Evolutionary conservation across 2,329 filamentous ascomycete genomes (phyloP), one percentile per base, ranked within the genome.

Genomic region (Botrytis tulipae): DNA sequence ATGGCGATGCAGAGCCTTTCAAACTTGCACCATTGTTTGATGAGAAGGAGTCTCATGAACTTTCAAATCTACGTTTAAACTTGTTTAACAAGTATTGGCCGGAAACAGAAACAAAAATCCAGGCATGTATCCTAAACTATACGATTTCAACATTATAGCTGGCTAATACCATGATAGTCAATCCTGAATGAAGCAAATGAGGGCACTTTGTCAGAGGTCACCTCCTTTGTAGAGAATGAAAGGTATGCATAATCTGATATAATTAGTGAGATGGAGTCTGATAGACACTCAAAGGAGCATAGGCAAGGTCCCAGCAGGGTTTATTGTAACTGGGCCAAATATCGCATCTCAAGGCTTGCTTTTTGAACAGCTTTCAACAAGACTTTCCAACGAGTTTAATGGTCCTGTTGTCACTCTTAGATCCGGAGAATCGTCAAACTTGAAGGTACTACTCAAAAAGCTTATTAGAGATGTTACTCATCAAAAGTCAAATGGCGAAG

Each of bases 271-370:
- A 22, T 46, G 32, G 10, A 51, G 65, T 57, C 68, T 67, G 35
- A 72, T 48, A 72, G 60, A 75, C 59, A 70, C 20, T 63, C 22
- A 61, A 66, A 77, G 76, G 73, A 73, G 69, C n/a, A 73, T 54
- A 48, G 71, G 76, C 29, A 77, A 63, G 72, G 68, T 79, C 87
- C 90, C 91, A 0, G 88, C 91, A 12, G 91, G 88, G 3, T 91
- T 95, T 77, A 89, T 95, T 77, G 87, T 93, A 74, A 92, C 92
- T 14, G 93, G 93, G 0, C 92, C 93, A 12, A 94, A 93, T 76
- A 91, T 94, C 77, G 90, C 92, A 51, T 92, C 91, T 2, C 92
- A 94, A 80, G 88, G 90, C 60, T 84, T 92, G 20, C 85, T 95
- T n/a, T 94, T 94, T 77, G 85, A 89, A 73, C 91, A 93, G 80